Evolutionary conservation across 768 basidiomycete species (phyloP).

Genomic region (Mycena floridula): DNA sequence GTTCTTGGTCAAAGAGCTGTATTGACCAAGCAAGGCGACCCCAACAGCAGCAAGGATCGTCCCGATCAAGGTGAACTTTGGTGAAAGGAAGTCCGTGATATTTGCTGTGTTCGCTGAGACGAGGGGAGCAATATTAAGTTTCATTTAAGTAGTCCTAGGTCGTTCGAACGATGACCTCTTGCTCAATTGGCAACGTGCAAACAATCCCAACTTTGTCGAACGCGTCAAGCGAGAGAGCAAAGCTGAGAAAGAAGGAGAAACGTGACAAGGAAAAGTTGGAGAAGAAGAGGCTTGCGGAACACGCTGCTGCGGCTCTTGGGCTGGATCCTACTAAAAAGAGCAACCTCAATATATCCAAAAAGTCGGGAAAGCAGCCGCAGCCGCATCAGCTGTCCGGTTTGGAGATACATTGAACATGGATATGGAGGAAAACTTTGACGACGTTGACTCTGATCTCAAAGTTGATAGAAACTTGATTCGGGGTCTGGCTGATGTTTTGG

Average conservation of each 20-base stretch:
- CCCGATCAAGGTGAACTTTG: too few species aligned
- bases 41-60: too few species aligned
- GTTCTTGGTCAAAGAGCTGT: too few species aligned
- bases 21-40: too few species aligned
- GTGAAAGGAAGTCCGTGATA: too few species aligned
- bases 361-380: constrained; percentile 65
- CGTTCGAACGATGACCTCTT: constrained; percentile 85
- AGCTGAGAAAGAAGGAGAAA: constrained; percentile 82
- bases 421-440: constrained; percentile 63
- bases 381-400: constrained; percentile 40
- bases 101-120: too few species aligned
- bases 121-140: too few species aligned
- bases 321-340: constrained; percentile 50
- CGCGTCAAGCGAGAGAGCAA: constrained; percentile 84
- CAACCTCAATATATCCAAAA: constrained; percentile 47
- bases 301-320: constrained; percentile 58
- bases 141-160: too few species aligned
- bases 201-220: constrained; percentile 86
- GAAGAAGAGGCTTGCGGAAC: constrained; percentile 69
- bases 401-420: constrained; percentile 55
- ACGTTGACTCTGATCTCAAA: constrained; percentile 82
- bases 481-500: too few species aligned
- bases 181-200: constrained; percentile 84
- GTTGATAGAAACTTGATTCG: too few species aligned
- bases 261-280: constrained; percentile 76